Conservation (phyloP, 768 basidiomycete species). For the Amanita rimosa region DNA sequence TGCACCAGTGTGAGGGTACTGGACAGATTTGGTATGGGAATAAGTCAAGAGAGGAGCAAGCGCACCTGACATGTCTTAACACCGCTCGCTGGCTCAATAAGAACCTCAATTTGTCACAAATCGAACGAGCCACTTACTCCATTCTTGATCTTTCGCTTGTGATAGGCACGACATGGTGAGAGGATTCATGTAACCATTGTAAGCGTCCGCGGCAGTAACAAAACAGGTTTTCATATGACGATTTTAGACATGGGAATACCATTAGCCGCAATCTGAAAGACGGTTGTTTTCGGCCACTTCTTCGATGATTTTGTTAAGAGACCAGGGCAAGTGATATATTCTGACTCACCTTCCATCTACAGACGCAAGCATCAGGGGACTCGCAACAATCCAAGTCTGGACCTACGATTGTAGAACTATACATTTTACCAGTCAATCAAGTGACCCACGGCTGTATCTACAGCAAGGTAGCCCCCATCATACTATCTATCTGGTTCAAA, state of each 20-base stretch:
- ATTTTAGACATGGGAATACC: slow-evolving; percentile 27
- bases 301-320: slow-evolving; percentile 22
- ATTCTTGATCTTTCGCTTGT: slow-evolving; percentile 27
- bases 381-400: neutral
- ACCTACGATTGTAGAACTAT: slow-evolving; percentile 24
- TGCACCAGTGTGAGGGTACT: slow-evolving; percentile 1
- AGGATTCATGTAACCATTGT: slow-evolving; percentile 51
- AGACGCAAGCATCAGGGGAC: neutral
- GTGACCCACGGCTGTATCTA: slow-evolving; percentile 39
- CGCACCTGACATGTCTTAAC: slow-evolving; percentile 3
- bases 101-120: neutral
- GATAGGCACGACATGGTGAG: slow-evolving; percentile 46
- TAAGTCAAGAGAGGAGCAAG: neutral
- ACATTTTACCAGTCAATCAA: slow-evolving; percentile 58
- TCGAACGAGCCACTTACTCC: neutral
- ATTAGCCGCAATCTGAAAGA: slow-evolving; percentile 45
- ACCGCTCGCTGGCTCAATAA: neutral
- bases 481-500: slow-evolving; percentile 27
- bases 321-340: slow-evolving; percentile 52
- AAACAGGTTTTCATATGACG: slow-evolving; percentile 46
- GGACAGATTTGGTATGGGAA: neutral
- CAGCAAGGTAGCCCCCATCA: slow-evolving; percentile 44
- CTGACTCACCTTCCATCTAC: slow-evolving; percentile 48
- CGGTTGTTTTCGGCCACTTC: slow-evolving; percentile 50
- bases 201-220: slow-evolving; percentile 36